Conservation (phyloP, 1,284 basidiomycete species). For the Trichosporon faecale region DNA sequence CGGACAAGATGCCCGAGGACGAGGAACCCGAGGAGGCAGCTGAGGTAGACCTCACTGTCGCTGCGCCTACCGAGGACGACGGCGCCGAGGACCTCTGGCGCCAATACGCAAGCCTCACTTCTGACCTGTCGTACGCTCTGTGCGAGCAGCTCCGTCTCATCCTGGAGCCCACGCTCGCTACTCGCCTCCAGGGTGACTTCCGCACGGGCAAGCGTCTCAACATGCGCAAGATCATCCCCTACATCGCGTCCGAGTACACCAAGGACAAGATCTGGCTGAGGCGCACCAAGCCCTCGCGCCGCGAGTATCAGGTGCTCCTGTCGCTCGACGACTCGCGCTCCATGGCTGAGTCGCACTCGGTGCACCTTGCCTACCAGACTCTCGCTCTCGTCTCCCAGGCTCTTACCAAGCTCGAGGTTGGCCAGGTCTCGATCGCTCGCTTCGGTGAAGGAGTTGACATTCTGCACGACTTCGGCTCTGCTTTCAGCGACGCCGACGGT, state of each 20-base stretch:
- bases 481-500: constrained; percentile 74
- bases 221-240: constrained; percentile 99
- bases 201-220: constrained; percentile 96
- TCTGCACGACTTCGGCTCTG: constrained; percentile 78
- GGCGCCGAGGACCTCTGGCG: constrained; percentile 78
- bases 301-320: constrained; percentile 94
- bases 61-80: constrained; percentile 40
- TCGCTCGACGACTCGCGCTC: constrained; percentile 94
- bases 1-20: constrained; percentile 33
- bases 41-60: constrained; percentile 63
- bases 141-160: constrained; percentile 97
- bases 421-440: constrained; percentile 85
- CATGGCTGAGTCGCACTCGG: constrained; percentile 90
- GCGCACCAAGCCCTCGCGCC: constrained; percentile 84
- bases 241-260: constrained; percentile 97
- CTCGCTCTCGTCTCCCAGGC: constrained; percentile 89
- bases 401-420: constrained; percentile 86
- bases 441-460: constrained; percentile 88
- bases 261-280: constrained; percentile 99
- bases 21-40: constrained; percentile 37
- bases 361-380: constrained; percentile 92
- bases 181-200: constrained; percentile 93
- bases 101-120: constrained; percentile 82
- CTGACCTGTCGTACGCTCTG: constrained; percentile 83
- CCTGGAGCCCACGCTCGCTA: constrained; percentile 90